Evolutionary conservation across 352 stramenopile species (phyloP).

Genomic region (Hyaloperonospora arabidopsidis): DNA sequence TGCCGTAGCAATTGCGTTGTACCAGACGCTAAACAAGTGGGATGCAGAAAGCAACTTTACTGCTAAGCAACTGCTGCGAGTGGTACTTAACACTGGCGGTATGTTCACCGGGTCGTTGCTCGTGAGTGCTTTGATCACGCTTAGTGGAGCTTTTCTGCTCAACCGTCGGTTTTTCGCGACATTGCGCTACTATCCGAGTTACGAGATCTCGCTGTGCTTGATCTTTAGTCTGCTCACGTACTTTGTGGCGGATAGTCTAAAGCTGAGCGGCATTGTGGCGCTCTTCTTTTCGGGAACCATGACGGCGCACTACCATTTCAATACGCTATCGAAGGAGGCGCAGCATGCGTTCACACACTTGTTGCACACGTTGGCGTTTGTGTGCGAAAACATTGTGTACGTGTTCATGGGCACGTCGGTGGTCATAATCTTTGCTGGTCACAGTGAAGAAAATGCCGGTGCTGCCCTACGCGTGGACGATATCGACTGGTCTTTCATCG

Average conservation of each 20-base stretch:
- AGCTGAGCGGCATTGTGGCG: constrained; percentile 89
- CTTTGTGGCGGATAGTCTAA: constrained; percentile 67
- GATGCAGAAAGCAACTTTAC: constrained; percentile 62
- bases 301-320: constrained; percentile 84
- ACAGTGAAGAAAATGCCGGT: constrained; percentile 47
- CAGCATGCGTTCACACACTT: constrained; percentile 82
- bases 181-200: constrained; percentile 73
- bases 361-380: constrained; percentile 73
- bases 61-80: constrained; percentile 48
- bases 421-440: constrained; percentile 74
- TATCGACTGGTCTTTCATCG: constrained; percentile 77
- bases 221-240: constrained; percentile 85
- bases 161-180: constrained; percentile 67
- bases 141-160: constrained; percentile 65
- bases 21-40: constrained; percentile 89
- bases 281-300: constrained; percentile 90
- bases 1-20: constrained; percentile 89
- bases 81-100: constrained; percentile 54
- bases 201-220: constrained; percentile 81
- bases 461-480: constrained; percentile 62
- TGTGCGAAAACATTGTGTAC: constrained; percentile 80
- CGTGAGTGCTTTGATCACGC: constrained; percentile 60
- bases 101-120: constrained; percentile 80
- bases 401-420: constrained; percentile 85
- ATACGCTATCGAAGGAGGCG: constrained; percentile 72